Evolutionary conservation across 768 basidiomycete species (phyloP).

Genomic region (Panaeolus cyanescens): DNA sequence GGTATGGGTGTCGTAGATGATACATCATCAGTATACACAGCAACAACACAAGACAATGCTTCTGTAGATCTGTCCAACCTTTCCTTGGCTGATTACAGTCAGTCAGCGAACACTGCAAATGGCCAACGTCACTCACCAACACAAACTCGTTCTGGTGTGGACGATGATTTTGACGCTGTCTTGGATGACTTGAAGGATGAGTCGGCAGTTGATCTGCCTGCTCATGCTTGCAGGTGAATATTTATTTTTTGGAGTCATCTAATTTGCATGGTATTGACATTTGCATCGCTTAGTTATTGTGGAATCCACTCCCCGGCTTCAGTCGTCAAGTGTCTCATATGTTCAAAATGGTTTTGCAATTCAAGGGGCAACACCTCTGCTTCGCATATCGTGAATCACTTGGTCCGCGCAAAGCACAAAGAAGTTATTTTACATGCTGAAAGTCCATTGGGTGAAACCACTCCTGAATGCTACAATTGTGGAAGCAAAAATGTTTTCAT

Average conservation of each 20-base stretch:
- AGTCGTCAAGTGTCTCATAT: constrained; percentile 93
- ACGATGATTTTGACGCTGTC: constrained; percentile 90
- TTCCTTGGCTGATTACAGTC: constrained; percentile 65
- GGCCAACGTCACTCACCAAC: constrained; percentile 32
- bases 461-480: constrained; percentile 98
- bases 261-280: constrained; percentile 10
- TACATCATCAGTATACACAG: constrained; percentile 79
- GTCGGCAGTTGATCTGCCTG: constrained; percentile 73
- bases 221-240: constrained; percentile 93
- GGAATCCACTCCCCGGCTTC: constrained; percentile 97
- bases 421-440: constrained; percentile 97
- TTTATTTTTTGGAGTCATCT: constrained; percentile 10
- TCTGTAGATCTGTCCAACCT: constrained; percentile 70
- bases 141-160: constrained; percentile 40
- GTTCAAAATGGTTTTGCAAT: constrained; percentile 98
- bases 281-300: constrained; percentile 71
- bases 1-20: constrained; percentile 76
- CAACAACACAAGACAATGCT: constrained; percentile 60
- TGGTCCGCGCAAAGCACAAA: constrained; percentile 99
- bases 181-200: constrained; percentile 90
- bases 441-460: constrained; percentile 93
- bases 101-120: constrained; percentile 36
- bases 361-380: constrained; percentile 97
- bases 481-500: constrained; percentile 99
- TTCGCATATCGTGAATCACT: constrained; percentile 98